Evolutionary conservation across 1,284 basidiomycete species (phyloP).

Genomic region (Boletellus dicymbophilus): DNA sequence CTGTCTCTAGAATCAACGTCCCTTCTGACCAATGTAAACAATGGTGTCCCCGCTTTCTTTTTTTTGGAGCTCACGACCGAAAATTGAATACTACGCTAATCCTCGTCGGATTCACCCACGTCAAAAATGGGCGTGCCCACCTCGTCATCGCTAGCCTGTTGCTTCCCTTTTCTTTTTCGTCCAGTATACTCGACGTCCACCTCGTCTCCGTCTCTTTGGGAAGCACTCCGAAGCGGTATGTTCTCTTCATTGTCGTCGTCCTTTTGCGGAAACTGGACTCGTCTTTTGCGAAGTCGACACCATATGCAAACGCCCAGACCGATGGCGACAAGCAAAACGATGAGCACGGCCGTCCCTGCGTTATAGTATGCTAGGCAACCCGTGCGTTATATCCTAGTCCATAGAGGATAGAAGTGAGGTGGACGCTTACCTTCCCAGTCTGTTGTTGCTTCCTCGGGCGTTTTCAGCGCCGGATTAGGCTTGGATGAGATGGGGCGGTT

Average conservation of each 20-base stretch:
- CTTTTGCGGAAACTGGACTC: constrained; percentile 41
- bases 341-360: constrained; percentile 83
- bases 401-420: not conserved
- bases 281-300: constrained; percentile 57
- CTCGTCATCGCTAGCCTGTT: constrained; percentile 33
- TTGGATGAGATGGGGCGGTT: constrained; percentile 38
- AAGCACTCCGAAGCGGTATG: constrained; percentile 47
- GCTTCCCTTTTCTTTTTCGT: constrained; percentile 43
- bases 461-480: constrained; percentile 48
- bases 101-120: constrained; percentile 49
- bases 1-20: not conserved
- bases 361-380: constrained; percentile 81
- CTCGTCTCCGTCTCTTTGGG: constrained; percentile 37
- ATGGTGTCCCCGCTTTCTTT: not conserved
- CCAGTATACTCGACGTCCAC: constrained; percentile 31
- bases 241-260: constrained; percentile 45
- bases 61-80: not conserved
- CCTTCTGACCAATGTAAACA: too few relatives aligned
- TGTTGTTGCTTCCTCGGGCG: constrained; percentile 66
- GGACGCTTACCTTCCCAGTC: constrained; percentile 80
- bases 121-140: constrained; percentile 41
- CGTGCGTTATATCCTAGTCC: not conserved
- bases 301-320: constrained; percentile 76
- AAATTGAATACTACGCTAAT: constrained; percentile 8
- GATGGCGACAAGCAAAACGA: constrained; percentile 74